Percentiles rank a stretch among this genome's conserved stretches.
phyloP scores from a whole-genome alignment of 2,329 filamentous ascomycete genomes.

The Colletotrichum lini region DNA sequence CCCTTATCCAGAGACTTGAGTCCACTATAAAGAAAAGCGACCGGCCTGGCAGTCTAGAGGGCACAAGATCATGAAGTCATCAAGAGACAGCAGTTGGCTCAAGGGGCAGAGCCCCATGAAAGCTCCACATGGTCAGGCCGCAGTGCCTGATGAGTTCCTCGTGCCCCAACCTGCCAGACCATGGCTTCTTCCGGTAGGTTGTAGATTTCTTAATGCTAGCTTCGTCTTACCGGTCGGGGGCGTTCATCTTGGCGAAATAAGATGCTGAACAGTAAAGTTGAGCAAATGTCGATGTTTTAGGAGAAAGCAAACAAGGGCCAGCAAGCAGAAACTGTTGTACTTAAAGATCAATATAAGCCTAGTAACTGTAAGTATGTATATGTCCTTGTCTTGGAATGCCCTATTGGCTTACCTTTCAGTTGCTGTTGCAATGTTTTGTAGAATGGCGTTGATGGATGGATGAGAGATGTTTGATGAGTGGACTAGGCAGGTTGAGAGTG shows the following conservation, averaged over 20 bases:
- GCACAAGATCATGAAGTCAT: background rate
- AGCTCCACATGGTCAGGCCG: background rate
- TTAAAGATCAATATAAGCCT: background rate
- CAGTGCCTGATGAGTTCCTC: background rate
- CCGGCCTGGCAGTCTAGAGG: background rate
- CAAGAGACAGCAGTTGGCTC: background rate
- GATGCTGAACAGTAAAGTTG: background rate
- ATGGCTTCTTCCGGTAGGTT: background rate
- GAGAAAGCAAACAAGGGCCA: background rate
- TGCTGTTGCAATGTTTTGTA: background rate
- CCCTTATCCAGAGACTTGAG: background rate
- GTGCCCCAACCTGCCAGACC: background rate
- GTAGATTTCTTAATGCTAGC: background rate
- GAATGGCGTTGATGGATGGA: background rate
- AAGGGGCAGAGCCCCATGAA: background rate
- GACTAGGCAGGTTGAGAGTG: background rate
- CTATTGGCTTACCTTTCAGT: background rate
- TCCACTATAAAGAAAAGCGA: background rate
- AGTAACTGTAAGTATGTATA: background rate
- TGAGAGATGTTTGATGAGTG: slow-evolving; percentile 10
- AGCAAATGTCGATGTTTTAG: background rate
- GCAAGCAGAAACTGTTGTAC: background rate
- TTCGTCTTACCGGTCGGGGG: slow-evolving; percentile 27
- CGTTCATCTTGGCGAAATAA: slow-evolving; percentile 21
- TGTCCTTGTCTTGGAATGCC: background rate